Conservation (phyloP, 495 filamentous ascomycete genomes). For the Hyaloscypha finlandica region DNA sequence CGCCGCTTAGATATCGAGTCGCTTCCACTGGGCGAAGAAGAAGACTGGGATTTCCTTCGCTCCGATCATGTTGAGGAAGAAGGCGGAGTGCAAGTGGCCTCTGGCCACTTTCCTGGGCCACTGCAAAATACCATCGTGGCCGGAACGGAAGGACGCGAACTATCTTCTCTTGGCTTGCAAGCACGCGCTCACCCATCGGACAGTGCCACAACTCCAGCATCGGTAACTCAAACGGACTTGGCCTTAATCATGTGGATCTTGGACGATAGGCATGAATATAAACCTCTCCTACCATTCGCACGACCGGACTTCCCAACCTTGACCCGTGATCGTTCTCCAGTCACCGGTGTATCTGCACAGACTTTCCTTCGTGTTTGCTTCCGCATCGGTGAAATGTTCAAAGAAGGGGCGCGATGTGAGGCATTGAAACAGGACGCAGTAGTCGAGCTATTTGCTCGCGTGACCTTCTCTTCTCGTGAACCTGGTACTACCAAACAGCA, state of each 20-base stretch:
- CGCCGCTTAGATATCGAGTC: not conserved
- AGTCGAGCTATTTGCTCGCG: conserved; percentile 61
- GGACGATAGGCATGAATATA: conserved; percentile 27
- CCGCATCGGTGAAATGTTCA: conserved; percentile 57
- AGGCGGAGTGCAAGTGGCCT: not conserved
- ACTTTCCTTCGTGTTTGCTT: conserved; percentile 60
- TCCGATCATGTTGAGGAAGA: not conserved
- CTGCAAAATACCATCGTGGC: not conserved
- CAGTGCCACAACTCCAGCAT: not conserved
- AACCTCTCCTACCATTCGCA: conserved; percentile 42
- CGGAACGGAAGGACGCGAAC: not conserved
- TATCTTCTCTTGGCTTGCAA: not conserved
- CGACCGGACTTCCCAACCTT: conserved; percentile 50
- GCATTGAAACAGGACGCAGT: conserved; percentile 43
- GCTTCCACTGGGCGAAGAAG: conserved; percentile 7
- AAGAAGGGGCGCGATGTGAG: conserved; percentile 42
- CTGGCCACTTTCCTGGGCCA: not conserved
- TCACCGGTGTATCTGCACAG: conserved; percentile 51
- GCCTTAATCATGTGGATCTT: not conserved
- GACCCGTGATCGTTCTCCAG: conserved; percentile 50
- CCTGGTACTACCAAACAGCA: conserved; percentile 47
- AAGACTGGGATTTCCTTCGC: conserved; percentile 24
- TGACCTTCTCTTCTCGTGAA: conserved; percentile 53
- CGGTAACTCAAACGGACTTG: not conserved
- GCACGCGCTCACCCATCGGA: not conserved